Conservation (phyloP, 495 filamentous ascomycete genomes). For the Penicillium tannophilum region DNA sequence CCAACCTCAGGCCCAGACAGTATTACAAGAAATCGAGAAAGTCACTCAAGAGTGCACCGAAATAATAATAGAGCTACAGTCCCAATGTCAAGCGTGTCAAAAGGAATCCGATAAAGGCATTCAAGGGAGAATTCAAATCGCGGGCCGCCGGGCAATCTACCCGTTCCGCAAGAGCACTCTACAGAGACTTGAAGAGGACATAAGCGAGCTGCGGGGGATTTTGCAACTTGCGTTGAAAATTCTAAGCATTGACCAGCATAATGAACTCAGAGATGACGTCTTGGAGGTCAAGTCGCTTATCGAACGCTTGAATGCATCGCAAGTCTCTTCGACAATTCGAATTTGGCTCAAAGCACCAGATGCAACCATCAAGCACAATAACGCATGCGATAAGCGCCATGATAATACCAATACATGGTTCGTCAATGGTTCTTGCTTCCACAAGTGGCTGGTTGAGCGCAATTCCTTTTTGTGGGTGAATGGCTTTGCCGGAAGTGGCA, state of each 20-base stretch:
- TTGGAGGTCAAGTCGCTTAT: conserved; percentile 18
- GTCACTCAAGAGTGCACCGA: conserved; percentile 25
- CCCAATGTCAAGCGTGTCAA: conserved; percentile 25
- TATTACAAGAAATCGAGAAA: conserved; percentile 26
- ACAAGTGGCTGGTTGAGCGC: conserved; percentile 28
- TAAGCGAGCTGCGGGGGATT: conserved; percentile 29
- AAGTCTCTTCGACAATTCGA: conserved; percentile 28
- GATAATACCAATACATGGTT: conserved; percentile 35
- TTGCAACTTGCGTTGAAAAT: conserved; percentile 30
- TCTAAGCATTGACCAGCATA: too few relatives aligned
- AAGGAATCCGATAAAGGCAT: conserved; percentile 14
- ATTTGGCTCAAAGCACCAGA: conserved; percentile 36
- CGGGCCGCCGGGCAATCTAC: conserved; percentile 27
- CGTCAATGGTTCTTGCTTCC: conserved; percentile 29
- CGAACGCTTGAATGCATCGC: conserved; percentile 16
- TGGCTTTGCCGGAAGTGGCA: conserved; percentile 45
- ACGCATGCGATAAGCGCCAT: conserved; percentile 26
- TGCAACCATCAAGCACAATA: conserved; percentile 32
- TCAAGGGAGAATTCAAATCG: conserved; percentile 10
- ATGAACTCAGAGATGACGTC: conserved; percentile 19
- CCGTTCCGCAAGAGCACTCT: conserved; percentile 36
- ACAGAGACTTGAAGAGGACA: conserved; percentile 34
- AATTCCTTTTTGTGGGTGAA: conserved; percentile 45
- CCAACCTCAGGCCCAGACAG: conserved; percentile 22
- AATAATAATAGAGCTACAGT: conserved; percentile 32